Conservation (phyloP, 169 alveolate species). For the Cytauxzoon felis region DNA sequence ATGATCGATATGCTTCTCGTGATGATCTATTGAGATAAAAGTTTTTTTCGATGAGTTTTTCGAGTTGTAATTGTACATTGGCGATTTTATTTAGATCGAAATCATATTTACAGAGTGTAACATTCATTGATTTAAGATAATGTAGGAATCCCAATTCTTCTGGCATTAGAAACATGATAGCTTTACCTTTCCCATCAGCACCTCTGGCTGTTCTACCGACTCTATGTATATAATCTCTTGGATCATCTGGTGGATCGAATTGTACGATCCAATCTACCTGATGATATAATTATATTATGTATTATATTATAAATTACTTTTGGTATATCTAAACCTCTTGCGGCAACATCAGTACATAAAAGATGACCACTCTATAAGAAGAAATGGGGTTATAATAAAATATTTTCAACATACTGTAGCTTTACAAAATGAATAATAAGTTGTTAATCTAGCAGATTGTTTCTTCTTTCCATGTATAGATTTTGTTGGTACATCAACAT, state of each 20-base stretch:
- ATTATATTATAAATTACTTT: slow-evolving; percentile 58
- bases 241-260: slow-evolving; percentile 99
- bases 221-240: slow-evolving; percentile 98
- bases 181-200: slow-evolving; percentile 92
- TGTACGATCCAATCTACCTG: slow-evolving; percentile 98
- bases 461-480: slow-evolving; percentile 97
- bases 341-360: slow-evolving; percentile 99
- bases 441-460: slow-evolving; percentile 90
- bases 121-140: slow-evolving; percentile 87
- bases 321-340: slow-evolving; percentile 99
- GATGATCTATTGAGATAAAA: slow-evolving; percentile 93
- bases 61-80: slow-evolving; percentile 93
- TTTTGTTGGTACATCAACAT: slow-evolving; percentile 94
- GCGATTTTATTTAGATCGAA: slow-evolving; percentile 94
- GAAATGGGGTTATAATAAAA: background rate
- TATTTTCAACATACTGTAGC: slow-evolving; percentile 71
- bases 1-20: slow-evolving; percentile 95
- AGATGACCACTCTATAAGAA: slow-evolving; percentile 82
- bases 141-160: slow-evolving; percentile 93
- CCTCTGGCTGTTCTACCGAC: slow-evolving; percentile 99
- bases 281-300: background rate
- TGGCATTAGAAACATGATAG: slow-evolving; percentile 94
- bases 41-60: slow-evolving; percentile 95
- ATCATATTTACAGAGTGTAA: slow-evolving; percentile 94
- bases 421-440: slow-evolving; percentile 92